Conservation (phyloP, 148 eudicot genomes). For the Silene conica region DNA sequence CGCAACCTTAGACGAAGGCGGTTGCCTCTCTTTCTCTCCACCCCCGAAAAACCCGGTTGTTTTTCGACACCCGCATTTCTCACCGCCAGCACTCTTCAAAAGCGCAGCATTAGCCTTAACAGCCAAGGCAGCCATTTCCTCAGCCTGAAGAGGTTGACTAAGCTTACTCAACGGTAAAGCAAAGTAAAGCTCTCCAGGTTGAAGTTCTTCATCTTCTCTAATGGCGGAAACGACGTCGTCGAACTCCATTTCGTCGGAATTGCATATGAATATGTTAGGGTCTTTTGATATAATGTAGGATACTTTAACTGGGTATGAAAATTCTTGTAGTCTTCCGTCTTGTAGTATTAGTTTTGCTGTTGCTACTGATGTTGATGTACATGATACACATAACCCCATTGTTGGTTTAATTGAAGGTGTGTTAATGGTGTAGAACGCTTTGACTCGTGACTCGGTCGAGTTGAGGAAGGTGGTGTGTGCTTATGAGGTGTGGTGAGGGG, state of each 20-base stretch:
- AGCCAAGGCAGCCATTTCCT: slow-evolving; percentile 94
- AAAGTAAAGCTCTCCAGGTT: slow-evolving; percentile 73
- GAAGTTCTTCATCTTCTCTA: slow-evolving; percentile 52
- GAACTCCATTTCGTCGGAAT: slow-evolving; percentile 89
- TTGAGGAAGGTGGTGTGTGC: neutral
- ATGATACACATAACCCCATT: slow-evolving; percentile 31
- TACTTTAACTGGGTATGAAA: slow-evolving; percentile 27
- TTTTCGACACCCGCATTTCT: slow-evolving; percentile 41
- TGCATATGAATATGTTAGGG: slow-evolving; percentile 33
- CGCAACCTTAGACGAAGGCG: slow-evolving; percentile 29
- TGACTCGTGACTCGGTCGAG: slow-evolving; percentile 8
- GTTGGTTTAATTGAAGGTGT: neutral
- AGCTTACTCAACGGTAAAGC: slow-evolving; percentile 57
- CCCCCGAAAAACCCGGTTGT: slow-evolving; percentile 19
- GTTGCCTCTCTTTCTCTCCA: slow-evolving; percentile 18
- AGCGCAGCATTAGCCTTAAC: slow-evolving; percentile 85
- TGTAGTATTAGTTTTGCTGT: slow-evolving; percentile 25
- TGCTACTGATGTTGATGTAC: slow-evolving; percentile 21
- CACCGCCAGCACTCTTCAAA: slow-evolving; percentile 31
- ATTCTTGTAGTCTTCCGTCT: slow-evolving; percentile 26
- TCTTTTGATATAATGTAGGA: slow-evolving; percentile 24
- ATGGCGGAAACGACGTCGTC: slow-evolving; percentile 52
- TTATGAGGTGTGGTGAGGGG: slow-evolving; percentile 3
- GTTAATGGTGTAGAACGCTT: neutral
- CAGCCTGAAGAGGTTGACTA: slow-evolving; percentile 45